Evolutionary conservation across 495 filamentous ascomycete genomes (phyloP).

Genomic region (Penicillium odoratum): DNA sequence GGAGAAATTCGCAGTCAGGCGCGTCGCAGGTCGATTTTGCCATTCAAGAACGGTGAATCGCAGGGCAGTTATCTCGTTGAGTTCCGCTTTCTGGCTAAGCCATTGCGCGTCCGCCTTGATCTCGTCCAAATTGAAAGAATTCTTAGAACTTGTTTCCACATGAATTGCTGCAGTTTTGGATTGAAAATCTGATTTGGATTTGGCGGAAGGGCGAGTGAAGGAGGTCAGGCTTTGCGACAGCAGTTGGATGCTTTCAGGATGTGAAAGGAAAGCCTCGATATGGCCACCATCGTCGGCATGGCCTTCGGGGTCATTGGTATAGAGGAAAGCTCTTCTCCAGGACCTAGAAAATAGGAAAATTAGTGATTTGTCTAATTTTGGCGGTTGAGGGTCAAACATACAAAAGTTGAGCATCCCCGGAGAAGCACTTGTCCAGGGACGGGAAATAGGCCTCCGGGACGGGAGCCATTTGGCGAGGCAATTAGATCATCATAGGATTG

Average conservation of each 20-base stretch:
- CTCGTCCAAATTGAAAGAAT: slow-evolving; percentile 70
- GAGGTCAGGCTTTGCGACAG: slow-evolving; percentile 63
- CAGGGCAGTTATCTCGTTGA: slow-evolving; percentile 82
- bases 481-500: slow-evolving; percentile 53
- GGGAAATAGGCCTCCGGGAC: slow-evolving; percentile 60
- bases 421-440: slow-evolving; percentile 63
- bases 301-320: slow-evolving; percentile 55
- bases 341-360: slow-evolving; percentile 50
- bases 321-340: slow-evolving; percentile 71
- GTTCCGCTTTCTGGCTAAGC: slow-evolving; percentile 71
- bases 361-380: not conserved
- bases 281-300: slow-evolving; percentile 47
- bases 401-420: slow-evolving; percentile 58
- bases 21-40: slow-evolving; percentile 66
- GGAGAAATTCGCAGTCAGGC: slow-evolving; percentile 64
- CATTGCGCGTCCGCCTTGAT: slow-evolving; percentile 85
- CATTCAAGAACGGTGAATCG: slow-evolving; percentile 80
- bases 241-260: slow-evolving; percentile 62
- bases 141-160: slow-evolving; percentile 66
- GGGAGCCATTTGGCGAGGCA: slow-evolving; percentile 68
- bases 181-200: slow-evolving; percentile 72
- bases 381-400: slow-evolving; percentile 30
- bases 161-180: slow-evolving; percentile 91
- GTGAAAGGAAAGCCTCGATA: slow-evolving; percentile 64
- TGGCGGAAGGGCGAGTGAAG: slow-evolving; percentile 58